Conservation (phyloP, 2,329 filamentous ascomycete species). For the Exophiala dermatitidis region DNA sequence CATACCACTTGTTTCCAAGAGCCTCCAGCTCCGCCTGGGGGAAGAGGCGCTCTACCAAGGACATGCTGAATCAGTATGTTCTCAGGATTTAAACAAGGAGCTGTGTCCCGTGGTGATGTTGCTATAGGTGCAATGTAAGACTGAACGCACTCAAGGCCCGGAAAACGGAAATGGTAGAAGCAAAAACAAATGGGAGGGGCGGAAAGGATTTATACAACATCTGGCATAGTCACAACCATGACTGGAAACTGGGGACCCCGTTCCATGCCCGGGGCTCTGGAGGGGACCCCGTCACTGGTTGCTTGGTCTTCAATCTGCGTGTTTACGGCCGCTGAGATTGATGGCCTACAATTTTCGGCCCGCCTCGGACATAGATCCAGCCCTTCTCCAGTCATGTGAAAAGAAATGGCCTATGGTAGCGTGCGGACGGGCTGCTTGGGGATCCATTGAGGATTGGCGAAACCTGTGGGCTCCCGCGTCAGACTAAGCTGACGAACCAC, state of each 20-base stretch:
- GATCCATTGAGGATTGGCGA: neutral
- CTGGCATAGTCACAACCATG: neutral
- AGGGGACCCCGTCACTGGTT: neutral
- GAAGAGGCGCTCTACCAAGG: constrained; percentile 18
- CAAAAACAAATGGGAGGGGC: constrained; percentile 9
- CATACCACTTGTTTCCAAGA: constrained; percentile 20
- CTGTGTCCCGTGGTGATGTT: neutral
- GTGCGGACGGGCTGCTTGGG: constrained; percentile 9
- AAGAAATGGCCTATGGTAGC: neutral
- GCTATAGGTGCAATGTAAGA: neutral
- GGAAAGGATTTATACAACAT: constrained; percentile 16
- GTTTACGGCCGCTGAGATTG: constrained; percentile 13
- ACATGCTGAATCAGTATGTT: constrained; percentile 10
- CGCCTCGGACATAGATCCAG: constrained; percentile 6
- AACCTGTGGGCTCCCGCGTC: constrained; percentile 4
- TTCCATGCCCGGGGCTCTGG: constrained; percentile 2
- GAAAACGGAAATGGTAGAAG: constrained; percentile 8
- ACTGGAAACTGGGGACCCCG: neutral
- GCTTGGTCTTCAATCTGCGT: constrained; percentile 1
- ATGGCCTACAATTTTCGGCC: constrained; percentile 7
- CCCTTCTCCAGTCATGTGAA: neutral
- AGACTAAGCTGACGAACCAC: constrained; percentile 18
- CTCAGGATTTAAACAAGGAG: neutral
- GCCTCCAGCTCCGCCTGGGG: constrained; percentile 20
- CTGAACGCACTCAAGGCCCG: constrained; percentile 5